Evolutionary conservation across 1,139 yeast genomes (phyloP), one percentile per base, ranked within the genome.

Genomic region (Hansenula lynferdii): DNA sequence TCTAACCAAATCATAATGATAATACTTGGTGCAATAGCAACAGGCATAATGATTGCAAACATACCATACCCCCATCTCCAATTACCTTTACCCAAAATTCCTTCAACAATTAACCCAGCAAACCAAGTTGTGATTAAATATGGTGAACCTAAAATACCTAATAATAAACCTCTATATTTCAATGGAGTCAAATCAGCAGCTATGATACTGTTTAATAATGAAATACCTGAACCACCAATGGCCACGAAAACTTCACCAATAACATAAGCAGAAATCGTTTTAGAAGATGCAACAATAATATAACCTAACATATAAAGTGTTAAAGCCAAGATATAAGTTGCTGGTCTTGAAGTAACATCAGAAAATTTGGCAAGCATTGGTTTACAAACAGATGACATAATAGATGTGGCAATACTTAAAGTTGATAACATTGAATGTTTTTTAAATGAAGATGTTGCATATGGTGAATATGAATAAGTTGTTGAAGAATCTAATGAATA

Each of bases 21-120:
- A 24, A 62, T 50, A 8, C 62, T 60, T 16, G 69, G 69, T 10
- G 46, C 33, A 16, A 59, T 38, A 12, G 56, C 51, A 3, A 49
- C 65, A 7, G 69, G 68, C 38, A 61, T 55, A 25, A 64, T 57
- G 29, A 65, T 61, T 21, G 62, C 57, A 46, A 62, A 64, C 67
- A 63, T 62, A 38, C 69, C 69, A 42, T 60, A 64, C 34, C 68
- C 69, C 69, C 69, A 64, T 53, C 68, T 57, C 69, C 69, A 64
- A 42, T 60, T 61, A 21, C 38, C 29, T 15, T 42, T 44, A 14
- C 15, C 19, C 14, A 56, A 42, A 17, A 64, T 45, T 15, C 58
- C 54, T 4, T 54, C 48, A 15, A 56, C 65, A 37, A 64, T 61
- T 18, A 52, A 51, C 17, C 65, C 65, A 6, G 65, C 48, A 38